Percentiles rank a stretch among this genome's conserved stretches.
Evolutionary conservation across 108 stramenopile genomes (phyloP).

Genomic region (Nannochloropsis granulata): DNA sequence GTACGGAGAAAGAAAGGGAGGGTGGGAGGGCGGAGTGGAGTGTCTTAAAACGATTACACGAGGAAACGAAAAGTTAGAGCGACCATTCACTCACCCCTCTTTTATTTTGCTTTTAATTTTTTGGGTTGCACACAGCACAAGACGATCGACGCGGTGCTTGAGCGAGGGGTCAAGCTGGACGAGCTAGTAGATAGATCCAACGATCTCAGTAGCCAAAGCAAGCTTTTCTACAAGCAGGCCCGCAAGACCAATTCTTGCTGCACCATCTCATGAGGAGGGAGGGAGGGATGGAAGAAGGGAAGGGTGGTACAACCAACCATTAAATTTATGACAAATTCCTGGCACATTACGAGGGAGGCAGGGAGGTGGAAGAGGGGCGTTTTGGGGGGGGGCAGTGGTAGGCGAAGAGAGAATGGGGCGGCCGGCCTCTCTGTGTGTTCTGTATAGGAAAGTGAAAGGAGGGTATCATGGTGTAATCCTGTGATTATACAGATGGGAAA

Average conservation of each 20-base stretch:
- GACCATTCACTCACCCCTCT: not conserved
- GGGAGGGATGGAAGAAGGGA: not conserved
- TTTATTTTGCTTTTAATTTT: not conserved
- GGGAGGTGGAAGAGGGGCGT: too few species aligned
- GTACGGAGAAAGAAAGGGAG: not conserved
- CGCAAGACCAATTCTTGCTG: constrained; percentile 97
- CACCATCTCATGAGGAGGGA: constrained; percentile 52
- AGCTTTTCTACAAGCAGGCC: constrained; percentile 99
- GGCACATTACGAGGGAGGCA: too few species aligned
- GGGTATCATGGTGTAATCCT: too few species aligned
- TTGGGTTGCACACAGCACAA: constrained; percentile 45
- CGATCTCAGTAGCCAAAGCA: constrained; percentile 85
- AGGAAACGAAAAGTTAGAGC: not conserved
- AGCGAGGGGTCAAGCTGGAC: constrained; percentile 92
- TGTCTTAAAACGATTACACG: not conserved
- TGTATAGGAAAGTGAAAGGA: too few species aligned
- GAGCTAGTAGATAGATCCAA: constrained; percentile 85
- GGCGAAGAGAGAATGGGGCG: too few species aligned
- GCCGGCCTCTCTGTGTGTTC: too few species aligned
- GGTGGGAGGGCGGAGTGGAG: not conserved
- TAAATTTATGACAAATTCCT: too few species aligned
- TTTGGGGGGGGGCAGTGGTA: too few species aligned
- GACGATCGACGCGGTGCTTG: constrained; percentile 92
- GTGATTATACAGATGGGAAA: too few species aligned
- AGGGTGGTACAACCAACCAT: not conserved